Evolutionary conservation across 768 basidiomycete species (phyloP), one percentile per base, ranked within the genome.

Genomic region (Boletus pseudo-olivaceus): DNA sequence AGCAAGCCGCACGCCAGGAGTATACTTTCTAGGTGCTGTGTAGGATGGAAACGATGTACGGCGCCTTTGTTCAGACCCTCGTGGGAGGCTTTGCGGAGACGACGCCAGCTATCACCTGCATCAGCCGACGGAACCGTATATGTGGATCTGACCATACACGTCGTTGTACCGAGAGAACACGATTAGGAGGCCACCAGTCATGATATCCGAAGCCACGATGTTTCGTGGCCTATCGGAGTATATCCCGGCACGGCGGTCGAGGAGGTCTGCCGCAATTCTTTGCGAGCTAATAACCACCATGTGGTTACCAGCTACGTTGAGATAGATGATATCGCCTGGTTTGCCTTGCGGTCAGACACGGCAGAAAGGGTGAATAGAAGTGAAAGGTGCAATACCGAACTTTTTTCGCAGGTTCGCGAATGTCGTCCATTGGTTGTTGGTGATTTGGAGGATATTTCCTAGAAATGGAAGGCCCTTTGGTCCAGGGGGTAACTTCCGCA

Each of bases 241-340:
- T 4, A 66, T 67, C 2, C 58, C 57, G 3, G 67, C 66, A 15
- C 72, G 69, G 37, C 70, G 70, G 19, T 76, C 73, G 15, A 78
- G 61, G 10, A 79, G 62, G 10, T 79, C 78, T 7, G 42, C 49
- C 1, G 67, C 72, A 17, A 65, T 60, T 44, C 62, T 62, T 41
- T 63, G 61, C 26, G 62, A 65, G 57, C 73, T 75, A 15, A 73
- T 47, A 5, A 75, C 59, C 26, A 75, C 14, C 12, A 70, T 52
- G 7, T 51, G 38, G 26, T 61, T 45, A 15, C 67, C 59, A 44
- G 54, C 65, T 8, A 61, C 32, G 15, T 53, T 42, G 44, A 56
- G 45, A 17, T 47, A 56, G 39, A 53, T 53, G 29, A 54, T 15
- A 27, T 56, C 46, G 0, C 51, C 55, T 53, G 19, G 2, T 17